phyloP scores from a whole-genome alignment of 441 rosid genomes.

The Sinapis alba region DNA sequence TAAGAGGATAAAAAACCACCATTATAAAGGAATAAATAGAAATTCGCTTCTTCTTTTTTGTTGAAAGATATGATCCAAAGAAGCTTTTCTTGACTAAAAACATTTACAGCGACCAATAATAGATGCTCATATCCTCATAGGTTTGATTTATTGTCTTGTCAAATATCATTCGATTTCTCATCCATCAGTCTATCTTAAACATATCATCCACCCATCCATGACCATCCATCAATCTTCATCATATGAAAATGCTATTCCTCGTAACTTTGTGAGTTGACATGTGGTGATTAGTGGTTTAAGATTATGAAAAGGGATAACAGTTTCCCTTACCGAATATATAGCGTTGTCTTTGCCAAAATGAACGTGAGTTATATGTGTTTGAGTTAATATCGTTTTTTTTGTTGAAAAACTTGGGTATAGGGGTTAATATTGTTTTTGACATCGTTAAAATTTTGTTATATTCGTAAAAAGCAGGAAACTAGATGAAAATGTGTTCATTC shows the following conservation, averaged over 20 bases:
- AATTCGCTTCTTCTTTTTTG: not conserved
- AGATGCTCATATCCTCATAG: slow-evolving; percentile 10
- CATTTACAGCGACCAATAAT: not conserved
- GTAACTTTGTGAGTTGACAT: not conserved
- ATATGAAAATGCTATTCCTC: slow-evolving; percentile 3
- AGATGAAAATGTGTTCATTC: not conserved
- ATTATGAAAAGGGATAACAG: not conserved
- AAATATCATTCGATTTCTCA: slow-evolving; percentile 14
- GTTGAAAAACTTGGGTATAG: too few relatives aligned
- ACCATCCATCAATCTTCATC: not conserved
- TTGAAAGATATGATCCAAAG: not conserved
- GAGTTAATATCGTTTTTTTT: not conserved
- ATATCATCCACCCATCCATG: not conserved
- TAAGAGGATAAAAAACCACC: not conserved
- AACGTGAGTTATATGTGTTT: not conserved
- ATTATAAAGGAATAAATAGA: not conserved
- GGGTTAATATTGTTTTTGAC: too few relatives aligned
- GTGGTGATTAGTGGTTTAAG: not conserved
- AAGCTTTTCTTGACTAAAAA: not conserved
- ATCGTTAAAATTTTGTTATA: not conserved
- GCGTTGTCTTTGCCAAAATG: not conserved
- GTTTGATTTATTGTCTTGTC: slow-evolving; percentile 28
- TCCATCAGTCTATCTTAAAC: not conserved
- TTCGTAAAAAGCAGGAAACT: not conserved
- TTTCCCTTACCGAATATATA: not conserved